Evolutionary conservation across 129 eudicot species (phyloP), one percentile per base, ranked within the genome.

Genomic region (Arctium minus): DNA sequence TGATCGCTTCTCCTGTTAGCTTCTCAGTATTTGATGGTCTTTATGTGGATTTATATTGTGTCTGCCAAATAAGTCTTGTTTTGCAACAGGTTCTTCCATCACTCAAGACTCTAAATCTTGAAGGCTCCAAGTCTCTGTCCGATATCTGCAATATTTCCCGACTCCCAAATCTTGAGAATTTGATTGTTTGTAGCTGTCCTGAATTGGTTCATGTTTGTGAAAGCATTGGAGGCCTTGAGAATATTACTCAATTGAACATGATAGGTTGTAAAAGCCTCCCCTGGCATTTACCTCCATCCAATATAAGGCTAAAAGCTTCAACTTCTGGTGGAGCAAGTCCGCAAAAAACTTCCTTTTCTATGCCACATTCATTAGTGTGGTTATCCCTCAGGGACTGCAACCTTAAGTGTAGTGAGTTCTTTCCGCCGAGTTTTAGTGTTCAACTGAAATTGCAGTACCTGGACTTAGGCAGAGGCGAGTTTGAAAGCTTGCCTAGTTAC

Each of bases 41-140:
- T 62, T 64, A 36, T 36, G 10, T 38, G 30, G 0, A 8, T 50
- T 7, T 67, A 32, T 15, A 42, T 11, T 37, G 12, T 53, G 11
- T 1, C 0, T 2, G 56, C 4, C 5, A 15, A 6, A 42, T 64
- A 5, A 73, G 8, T 53, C 6, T n/a, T 74, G 29, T 22, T 60
- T 74, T 81, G 31, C 53, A 31, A 46, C 86, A 88, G 91, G 32
- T 56, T 39, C 88, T 85, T 65, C 33, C 42, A 1, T 75, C 29
- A 0, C 72, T 85, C n/a, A 74, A 79, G 31, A 40, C 78, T 22
- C 86, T 88, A 73, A 70, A 88, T 71, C 88, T 88, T 32, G 79
- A 81, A 79, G 53, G 64, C 33, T 88, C 62, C 0, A 0, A 0
- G 0, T 10, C 8, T 3, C 30, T 80, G 15, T 8, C 8, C 0